Conservation (phyloP, 1,139 yeast species). For the Candida sp. region DNA sequence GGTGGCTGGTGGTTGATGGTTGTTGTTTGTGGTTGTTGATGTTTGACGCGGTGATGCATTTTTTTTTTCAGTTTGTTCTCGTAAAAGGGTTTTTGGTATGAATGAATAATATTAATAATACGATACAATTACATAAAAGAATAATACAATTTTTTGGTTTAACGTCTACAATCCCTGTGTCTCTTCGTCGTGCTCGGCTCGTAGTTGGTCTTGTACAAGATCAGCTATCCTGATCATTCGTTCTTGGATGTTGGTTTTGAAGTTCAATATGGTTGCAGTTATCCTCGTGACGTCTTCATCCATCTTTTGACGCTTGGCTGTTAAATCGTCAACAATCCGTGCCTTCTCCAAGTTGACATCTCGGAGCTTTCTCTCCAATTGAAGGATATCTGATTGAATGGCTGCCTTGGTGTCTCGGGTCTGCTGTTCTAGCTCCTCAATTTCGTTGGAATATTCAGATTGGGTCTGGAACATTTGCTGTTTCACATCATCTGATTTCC, state of each 20-base stretch:
- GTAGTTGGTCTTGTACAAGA: slow-evolving; percentile 22
- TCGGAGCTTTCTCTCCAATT: slow-evolving; percentile 60
- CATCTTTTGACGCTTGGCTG: slow-evolving; percentile 51
- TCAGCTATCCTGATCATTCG: slow-evolving; percentile 60
- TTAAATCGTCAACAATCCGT: slow-evolving; percentile 50
- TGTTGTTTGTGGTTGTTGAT: too few species aligned
- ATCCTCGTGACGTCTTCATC: slow-evolving; percentile 59
- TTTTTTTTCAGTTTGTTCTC: neutral
- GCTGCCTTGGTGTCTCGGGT: slow-evolving; percentile 55
- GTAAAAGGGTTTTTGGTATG: neutral
- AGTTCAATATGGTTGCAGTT: slow-evolving; percentile 61
- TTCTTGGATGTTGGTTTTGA: slow-evolving; percentile 68
- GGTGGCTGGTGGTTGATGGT: neutral
- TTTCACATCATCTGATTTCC: slow-evolving; percentile 60
- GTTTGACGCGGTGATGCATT: neutral
- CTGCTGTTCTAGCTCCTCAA: slow-evolving; percentile 68
- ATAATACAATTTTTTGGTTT: neutral
- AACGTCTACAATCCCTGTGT: neutral
- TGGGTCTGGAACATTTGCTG: slow-evolving; percentile 61
- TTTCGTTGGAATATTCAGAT: slow-evolving; percentile 61
- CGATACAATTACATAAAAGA: neutral
- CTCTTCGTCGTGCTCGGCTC: slow-evolving; percentile 6
- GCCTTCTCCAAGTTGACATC: slow-evolving; percentile 60
- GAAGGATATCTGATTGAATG: slow-evolving; percentile 57
- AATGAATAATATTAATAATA: slow-evolving; percentile 3